These are phyloP conservation scores for Dendrocalamus latiflorus DNA, from an alignment of 202 grass and related monocot genomes.

Conservation along the genomic window DNA sequence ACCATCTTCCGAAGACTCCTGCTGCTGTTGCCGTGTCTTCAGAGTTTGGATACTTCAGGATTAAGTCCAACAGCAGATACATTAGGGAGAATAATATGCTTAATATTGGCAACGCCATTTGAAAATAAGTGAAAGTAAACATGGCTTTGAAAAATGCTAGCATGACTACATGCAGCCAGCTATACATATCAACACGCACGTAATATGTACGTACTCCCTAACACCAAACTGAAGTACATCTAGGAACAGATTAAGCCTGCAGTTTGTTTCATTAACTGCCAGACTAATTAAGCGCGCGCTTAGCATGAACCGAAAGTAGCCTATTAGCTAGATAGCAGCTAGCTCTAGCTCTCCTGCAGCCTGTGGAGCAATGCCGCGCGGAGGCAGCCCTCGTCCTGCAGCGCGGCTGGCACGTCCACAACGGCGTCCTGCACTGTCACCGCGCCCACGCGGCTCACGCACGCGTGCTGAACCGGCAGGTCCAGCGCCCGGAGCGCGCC, in stretches of 20 bases:
- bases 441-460: slow-evolving; percentile 3
- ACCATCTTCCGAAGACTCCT: too few relatives aligned
- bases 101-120: not conserved
- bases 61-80: too few relatives aligned
- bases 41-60: too few relatives aligned
- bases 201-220: not conserved
- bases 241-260: not conserved
- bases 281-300: not conserved
- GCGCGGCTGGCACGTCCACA: slow-evolving; percentile 18
- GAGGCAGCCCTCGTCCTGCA: not conserved
- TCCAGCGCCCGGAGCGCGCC: slow-evolving; percentile 13
- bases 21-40: too few relatives aligned
- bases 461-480: slow-evolving; percentile 32
- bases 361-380: slow-evolving; percentile 13
- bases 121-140: not conserved
- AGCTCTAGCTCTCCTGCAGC: slow-evolving; percentile 1
- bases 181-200: not conserved
- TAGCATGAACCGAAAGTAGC: not conserved
- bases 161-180: not conserved
- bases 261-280: not conserved
- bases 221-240: not conserved
- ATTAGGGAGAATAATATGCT: too few relatives aligned
- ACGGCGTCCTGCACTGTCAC: slow-evolving; percentile 37
- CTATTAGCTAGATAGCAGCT: not conserved
- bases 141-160: not conserved